Conservation (phyloP, 352 stramenopile species). For the Saprolegnia parasitica region DNA sequence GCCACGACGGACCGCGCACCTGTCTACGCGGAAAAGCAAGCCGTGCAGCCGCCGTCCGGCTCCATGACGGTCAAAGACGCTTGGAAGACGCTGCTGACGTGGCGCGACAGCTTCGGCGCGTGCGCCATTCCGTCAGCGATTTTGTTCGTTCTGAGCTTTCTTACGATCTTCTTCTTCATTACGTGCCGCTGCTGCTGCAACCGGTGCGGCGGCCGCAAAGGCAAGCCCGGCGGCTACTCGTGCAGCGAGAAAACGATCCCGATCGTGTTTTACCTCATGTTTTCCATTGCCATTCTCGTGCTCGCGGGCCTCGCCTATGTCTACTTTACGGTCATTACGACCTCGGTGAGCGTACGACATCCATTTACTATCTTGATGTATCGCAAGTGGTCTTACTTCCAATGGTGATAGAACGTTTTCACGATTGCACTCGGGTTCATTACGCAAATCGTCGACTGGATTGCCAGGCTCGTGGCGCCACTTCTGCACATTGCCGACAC, state of each 20-base stretch:
- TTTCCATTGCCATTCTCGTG: constrained; percentile 43
- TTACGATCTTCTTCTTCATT: constrained; percentile 68
- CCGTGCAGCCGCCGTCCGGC: constrained; percentile 28
- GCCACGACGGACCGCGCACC: constrained; percentile 35
- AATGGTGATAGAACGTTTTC: too few species aligned
- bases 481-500: constrained; percentile 43
- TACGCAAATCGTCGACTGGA: constrained; percentile 39
- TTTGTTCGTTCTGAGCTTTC: constrained; percentile 47
- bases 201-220: constrained; percentile 49
- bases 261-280: constrained; percentile 60
- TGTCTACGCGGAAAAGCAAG: constrained; percentile 37
- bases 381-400: constrained; percentile 32
- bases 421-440: constrained; percentile 21
- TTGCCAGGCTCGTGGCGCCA: constrained; percentile 39
- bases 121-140: constrained; percentile 58
- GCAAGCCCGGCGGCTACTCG: constrained; percentile 56
- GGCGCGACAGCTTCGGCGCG: constrained; percentile 43
- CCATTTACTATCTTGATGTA: constrained; percentile 35
- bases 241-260: constrained; percentile 65
- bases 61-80: constrained; percentile 34
- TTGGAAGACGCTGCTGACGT: constrained; percentile 42
- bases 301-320: constrained; percentile 48
- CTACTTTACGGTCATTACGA: constrained; percentile 50
- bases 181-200: constrained; percentile 78
- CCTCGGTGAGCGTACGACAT: constrained; percentile 33